A percentile compares a stretch with the other conserved stretches of the same genome.
Conservation (phyloP, 2,329 filamentous ascomycete species). For the Apiospora koreana region DNA sequence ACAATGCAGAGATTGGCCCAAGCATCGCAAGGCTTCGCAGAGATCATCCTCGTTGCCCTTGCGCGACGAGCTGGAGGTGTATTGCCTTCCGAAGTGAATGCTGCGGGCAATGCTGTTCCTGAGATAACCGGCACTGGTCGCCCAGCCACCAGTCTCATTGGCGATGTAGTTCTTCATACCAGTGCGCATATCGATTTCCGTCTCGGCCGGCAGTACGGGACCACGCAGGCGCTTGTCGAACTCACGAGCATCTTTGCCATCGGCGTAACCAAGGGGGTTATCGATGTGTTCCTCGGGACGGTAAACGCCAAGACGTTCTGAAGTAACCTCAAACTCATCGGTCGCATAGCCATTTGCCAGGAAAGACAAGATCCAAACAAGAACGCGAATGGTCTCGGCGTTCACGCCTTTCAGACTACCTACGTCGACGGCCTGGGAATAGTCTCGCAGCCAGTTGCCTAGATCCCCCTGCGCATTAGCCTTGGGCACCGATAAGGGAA, state of each 20-base stretch:
- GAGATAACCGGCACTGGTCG: constrained; percentile 85
- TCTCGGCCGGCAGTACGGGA: constrained; percentile 71
- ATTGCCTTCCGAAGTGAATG: constrained; percentile 77
- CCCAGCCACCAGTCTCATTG: constrained; percentile 84
- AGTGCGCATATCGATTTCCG: constrained; percentile 71
- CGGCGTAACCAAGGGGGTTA: constrained; percentile 83
- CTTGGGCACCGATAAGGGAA: neutral
- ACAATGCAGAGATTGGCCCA: constrained; percentile 76
- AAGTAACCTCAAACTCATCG: constrained; percentile 80
- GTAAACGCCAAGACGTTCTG: constrained; percentile 78
- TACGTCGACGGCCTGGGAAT: constrained; percentile 81
- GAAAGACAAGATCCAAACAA: constrained; percentile 82
- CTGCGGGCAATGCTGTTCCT: constrained; percentile 72
- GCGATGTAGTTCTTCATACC: constrained; percentile 99
- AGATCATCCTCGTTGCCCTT: constrained; percentile 74
- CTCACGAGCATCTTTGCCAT: constrained; percentile 80
- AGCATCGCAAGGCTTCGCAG: constrained; percentile 75
- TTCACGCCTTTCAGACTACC: constrained; percentile 78
- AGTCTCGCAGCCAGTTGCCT: constrained; percentile 84
- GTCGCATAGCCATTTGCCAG: constrained; percentile 85
- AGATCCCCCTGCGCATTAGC: neutral
- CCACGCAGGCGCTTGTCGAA: constrained; percentile 81
- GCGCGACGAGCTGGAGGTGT: constrained; percentile 64
- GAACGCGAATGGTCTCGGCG: constrained; percentile 73
- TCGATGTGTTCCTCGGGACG: constrained; percentile 74